A percentile compares a stretch with the other conserved stretches of the same genome.
Evolutionary conservation across 805 yeast species (phyloP).

Genomic region (Naumovozyma castellii): DNA sequence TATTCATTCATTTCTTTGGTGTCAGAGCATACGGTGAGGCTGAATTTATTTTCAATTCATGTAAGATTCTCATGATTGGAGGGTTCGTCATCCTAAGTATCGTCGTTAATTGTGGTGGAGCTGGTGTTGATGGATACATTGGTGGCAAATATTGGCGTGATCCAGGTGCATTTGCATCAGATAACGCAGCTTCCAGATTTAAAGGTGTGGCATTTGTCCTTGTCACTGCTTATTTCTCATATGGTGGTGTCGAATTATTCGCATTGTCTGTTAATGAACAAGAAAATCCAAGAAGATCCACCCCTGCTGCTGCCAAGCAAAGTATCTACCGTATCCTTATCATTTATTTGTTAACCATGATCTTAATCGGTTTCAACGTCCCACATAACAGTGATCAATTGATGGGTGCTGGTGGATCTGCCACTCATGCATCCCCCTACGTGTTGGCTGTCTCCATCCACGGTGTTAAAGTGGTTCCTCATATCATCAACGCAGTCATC

Average conservation of each 20-base stretch:
- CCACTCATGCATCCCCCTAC: conserved; percentile 59
- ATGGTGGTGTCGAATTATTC: conserved; percentile 57
- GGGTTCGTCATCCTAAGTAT: conserved; percentile 52
- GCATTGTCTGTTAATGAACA: conserved; percentile 64
- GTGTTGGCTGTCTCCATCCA: conserved; percentile 59
- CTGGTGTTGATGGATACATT: conserved; percentile 43
- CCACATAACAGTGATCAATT: conserved; percentile 46
- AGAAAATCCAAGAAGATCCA: conserved; percentile 45
- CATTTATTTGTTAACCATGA: conserved; percentile 45
- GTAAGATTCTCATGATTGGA: conserved; percentile 47
- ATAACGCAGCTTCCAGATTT: conserved; percentile 32
- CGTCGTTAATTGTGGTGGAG: conserved; percentile 51
- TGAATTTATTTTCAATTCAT: conserved; percentile 46
- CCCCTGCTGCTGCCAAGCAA: conserved; percentile 57
- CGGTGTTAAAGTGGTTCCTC: conserved; percentile 57
- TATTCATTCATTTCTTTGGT: conserved; percentile 47
- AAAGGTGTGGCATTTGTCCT: conserved; percentile 59
- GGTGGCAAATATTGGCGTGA: conserved; percentile 51
- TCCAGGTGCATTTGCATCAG: conserved; percentile 41
- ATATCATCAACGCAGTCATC: conserved; percentile 66
- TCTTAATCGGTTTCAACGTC: conserved; percentile 49
- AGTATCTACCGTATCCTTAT: conserved; percentile 55
- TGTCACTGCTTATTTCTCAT: conserved; percentile 53
- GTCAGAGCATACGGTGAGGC: conserved; percentile 63
- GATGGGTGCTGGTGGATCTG: conserved; percentile 41